phyloP scores from a whole-genome alignment of 2,329 filamentous ascomycete genomes.

The Nothopassalora personata region DNA sequence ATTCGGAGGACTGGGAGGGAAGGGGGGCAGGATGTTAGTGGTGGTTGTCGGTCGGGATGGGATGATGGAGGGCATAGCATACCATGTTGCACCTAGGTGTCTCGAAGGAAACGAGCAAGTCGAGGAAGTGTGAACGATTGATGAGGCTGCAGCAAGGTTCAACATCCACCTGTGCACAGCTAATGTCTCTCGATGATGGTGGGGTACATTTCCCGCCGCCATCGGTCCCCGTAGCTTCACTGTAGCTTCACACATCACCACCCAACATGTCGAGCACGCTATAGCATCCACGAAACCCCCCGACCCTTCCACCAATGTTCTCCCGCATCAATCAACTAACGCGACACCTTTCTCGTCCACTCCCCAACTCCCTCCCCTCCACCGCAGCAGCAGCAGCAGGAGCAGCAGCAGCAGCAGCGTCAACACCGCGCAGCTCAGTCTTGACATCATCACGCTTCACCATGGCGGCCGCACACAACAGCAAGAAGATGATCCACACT shows the following conservation, averaged over 20 bases:
- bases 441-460: conserved; percentile 35
- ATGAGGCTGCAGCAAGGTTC: background rate
- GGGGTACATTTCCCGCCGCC: background rate
- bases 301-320: conserved; percentile 57
- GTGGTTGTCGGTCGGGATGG: background rate
- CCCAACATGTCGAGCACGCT: background rate
- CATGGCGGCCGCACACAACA: conserved; percentile 52
- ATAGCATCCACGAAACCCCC: background rate
- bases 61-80: background rate
- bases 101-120: background rate
- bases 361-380: conserved; percentile 52
- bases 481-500: conserved; percentile 70
- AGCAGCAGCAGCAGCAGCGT: conserved; percentile 40
- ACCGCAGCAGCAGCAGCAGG: too few relatives aligned
- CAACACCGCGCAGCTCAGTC: conserved; percentile 31
- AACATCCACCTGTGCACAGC: too few relatives aligned
- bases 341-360: conserved; percentile 62
- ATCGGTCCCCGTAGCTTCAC: background rate
- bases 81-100: background rate
- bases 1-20: conserved; percentile 60
- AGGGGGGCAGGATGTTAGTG: background rate
- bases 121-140: background rate
- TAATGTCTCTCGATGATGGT: background rate
- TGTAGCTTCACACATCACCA: background rate
- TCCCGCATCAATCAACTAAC: conserved; percentile 67